These are phyloP conservation scores for Cutaneotrichosporon cavernicola DNA, from an alignment of 1,284 basidiomycete species.

Conservation along the genomic window DNA sequence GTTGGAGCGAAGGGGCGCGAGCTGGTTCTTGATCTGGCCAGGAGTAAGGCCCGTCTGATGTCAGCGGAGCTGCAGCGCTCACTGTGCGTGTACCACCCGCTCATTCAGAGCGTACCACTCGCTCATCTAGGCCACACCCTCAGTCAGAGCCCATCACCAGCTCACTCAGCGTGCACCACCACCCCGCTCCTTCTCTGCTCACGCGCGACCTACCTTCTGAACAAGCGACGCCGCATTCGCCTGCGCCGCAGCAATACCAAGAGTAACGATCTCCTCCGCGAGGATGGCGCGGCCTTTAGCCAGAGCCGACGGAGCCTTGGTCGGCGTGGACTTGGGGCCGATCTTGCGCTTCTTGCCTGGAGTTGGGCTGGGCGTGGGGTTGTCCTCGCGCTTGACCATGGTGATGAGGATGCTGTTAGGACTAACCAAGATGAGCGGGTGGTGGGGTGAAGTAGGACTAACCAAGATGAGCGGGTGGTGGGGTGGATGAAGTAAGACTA, in stretches of 20 bases:
- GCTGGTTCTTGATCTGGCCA: conserved; percentile 36
- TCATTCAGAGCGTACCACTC: too few species aligned
- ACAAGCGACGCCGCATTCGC: background rate
- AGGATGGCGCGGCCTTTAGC: background rate
- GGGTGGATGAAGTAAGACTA: background rate
- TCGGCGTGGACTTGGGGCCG: background rate
- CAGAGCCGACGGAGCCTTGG: background rate
- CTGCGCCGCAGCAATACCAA: background rate
- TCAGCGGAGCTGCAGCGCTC: background rate
- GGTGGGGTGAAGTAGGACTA: too few species aligned
- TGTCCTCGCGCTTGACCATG: background rate
- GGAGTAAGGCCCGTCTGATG: conserved; percentile 35
- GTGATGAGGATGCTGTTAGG: background rate
- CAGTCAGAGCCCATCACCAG: too few species aligned
- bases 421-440: background rate
- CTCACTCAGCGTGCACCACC: too few species aligned
- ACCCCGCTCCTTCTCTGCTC: too few species aligned
- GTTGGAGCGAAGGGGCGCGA: conserved; percentile 36
- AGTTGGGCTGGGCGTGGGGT: background rate
- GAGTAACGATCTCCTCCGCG: background rate
- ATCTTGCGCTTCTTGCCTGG: background rate
- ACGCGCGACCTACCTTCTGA: background rate
- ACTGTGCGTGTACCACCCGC: too few species aligned
- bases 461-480: background rate
- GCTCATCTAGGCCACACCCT: too few species aligned